These are phyloP conservation scores for Mangifera indica DNA, from an alignment of 345 rosid species.

Conservation along the genomic window DNA sequence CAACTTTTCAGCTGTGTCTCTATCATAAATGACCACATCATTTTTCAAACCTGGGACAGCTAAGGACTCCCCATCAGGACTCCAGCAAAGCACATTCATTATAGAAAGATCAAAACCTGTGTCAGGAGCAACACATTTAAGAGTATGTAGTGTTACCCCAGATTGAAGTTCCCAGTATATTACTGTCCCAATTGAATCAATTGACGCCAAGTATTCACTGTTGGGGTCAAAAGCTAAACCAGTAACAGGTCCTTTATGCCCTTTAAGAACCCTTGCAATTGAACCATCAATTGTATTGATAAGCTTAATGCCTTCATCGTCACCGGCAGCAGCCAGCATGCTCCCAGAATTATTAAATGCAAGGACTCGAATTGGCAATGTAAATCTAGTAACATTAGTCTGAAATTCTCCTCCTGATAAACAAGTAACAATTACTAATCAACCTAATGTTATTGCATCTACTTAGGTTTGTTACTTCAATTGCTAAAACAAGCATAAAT, in stretches of 20 bases:
- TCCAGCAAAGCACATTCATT: constrained; percentile 74
- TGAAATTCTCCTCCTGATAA: constrained; percentile 84
- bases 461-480: no score
- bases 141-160: constrained; percentile 57
- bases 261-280: constrained; percentile 83
- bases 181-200: constrained; percentile 83
- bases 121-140: constrained; percentile 64
- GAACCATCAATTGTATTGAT: constrained; percentile 91
- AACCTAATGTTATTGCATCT: neutral
- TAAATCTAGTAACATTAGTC: constrained; percentile 87
- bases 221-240: constrained; percentile 81
- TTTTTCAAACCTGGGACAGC: constrained; percentile 88
- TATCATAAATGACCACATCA: constrained; percentile 88
- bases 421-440: constrained; percentile 4
- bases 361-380: constrained; percentile 82
- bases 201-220: constrained; percentile 75
- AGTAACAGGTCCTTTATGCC: constrained; percentile 81
- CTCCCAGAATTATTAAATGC: constrained; percentile 85
- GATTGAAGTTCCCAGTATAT: constrained; percentile 85
- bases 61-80: constrained; percentile 87
- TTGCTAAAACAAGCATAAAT: neutral
- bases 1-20: constrained; percentile 87
- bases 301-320: constrained; percentile 94
- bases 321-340: constrained; percentile 94
- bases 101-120: constrained; percentile 58